Conservation (phyloP, 2,329 filamentous ascomycete species). For the Rhynchosporium secalis region DNA sequence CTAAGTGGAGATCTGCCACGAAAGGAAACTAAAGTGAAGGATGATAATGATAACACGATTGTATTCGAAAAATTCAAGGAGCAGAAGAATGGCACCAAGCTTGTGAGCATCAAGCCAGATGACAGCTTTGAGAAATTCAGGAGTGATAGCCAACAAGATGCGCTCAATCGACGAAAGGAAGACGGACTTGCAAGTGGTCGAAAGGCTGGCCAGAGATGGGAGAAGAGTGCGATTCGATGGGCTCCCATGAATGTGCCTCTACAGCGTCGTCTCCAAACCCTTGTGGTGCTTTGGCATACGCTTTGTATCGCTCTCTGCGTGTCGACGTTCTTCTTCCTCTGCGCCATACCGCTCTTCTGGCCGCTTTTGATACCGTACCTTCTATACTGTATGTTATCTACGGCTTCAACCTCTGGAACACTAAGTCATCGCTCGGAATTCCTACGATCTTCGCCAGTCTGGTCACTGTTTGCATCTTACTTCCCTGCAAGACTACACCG, state of each 20-base stretch:
- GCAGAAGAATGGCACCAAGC: constrained; percentile 30
- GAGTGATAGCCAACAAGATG: constrained; percentile 20
- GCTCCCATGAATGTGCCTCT: constrained; percentile 77
- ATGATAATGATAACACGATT: constrained; percentile 19
- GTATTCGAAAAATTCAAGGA: constrained; percentile 33
- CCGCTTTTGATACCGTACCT: constrained; percentile 75
- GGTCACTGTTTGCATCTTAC: constrained; percentile 89
- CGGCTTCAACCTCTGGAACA: constrained; percentile 72
- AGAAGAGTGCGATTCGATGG: constrained; percentile 66
- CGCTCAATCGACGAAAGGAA: constrained; percentile 27
- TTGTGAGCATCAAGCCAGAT: constrained; percentile 34
- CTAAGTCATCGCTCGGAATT: constrained; percentile 74
- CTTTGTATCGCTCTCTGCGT: constrained; percentile 69
- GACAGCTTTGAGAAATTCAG: constrained; percentile 27
- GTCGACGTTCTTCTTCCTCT: constrained; percentile 85
- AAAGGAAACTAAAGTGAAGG: constrained; percentile 19
- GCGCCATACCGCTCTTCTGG: constrained; percentile 90
- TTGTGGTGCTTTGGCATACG: constrained; percentile 74
- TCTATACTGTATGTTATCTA: constrained; percentile 79
- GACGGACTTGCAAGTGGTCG: constrained; percentile 35
- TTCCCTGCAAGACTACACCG: constrained; percentile 89
- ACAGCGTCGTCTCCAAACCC: constrained; percentile 71
- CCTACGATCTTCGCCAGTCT: constrained; percentile 71
- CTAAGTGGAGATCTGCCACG: constrained; percentile 7
- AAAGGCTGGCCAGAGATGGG: constrained; percentile 40